A percentile compares a stretch with the other conserved stretches of the same genome.
These are phyloP conservation scores for Globisporangium acanthophoron DNA, from an alignment of 352 stramenopile species.

Conservation along the genomic window DNA sequence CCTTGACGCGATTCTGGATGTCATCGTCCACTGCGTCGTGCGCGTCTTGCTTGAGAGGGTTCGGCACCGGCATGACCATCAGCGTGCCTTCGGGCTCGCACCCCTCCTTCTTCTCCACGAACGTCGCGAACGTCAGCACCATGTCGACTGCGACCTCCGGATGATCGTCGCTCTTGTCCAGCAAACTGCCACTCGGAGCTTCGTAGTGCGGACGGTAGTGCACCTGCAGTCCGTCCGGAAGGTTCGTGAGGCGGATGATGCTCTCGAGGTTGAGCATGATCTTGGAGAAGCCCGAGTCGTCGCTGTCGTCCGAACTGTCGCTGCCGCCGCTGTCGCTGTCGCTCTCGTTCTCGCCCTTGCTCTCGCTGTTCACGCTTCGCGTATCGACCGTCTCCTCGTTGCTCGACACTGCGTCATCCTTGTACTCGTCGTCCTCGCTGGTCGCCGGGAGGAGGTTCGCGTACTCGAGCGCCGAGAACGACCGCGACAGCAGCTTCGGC, in stretches of 20 bases:
- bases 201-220: slow-evolving; percentile 79
- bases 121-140: slow-evolving; percentile 70
- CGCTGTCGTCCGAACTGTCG: slow-evolving; percentile 37
- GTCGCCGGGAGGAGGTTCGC: slow-evolving; percentile 9
- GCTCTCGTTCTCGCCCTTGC: slow-evolving; percentile 12
- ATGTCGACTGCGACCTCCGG: slow-evolving; percentile 36
- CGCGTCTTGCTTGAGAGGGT: slow-evolving; percentile 18
- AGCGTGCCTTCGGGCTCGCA: slow-evolving; percentile 34
- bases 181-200: slow-evolving; percentile 20
- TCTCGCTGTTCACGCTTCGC: slow-evolving; percentile 10
- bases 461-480: slow-evolving; percentile 45
- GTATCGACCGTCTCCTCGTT: slow-evolving; percentile 10
- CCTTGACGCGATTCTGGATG: slow-evolving; percentile 49
- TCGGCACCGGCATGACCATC: slow-evolving; percentile 53
- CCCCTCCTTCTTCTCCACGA: slow-evolving; percentile 43
- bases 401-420: slow-evolving; percentile 6
- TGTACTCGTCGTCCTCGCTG: slow-evolving; percentile 5
- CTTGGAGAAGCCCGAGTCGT: slow-evolving; percentile 43
- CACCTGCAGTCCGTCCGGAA: slow-evolving; percentile 74
- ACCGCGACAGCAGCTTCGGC: slow-evolving; percentile 54
- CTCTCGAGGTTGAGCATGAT: slow-evolving; percentile 74
- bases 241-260: slow-evolving; percentile 78
- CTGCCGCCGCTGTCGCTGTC: slow-evolving; percentile 34
- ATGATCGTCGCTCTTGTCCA: slow-evolving; percentile 20
- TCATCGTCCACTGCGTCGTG: slow-evolving; percentile 42